A percentile compares a stretch with the other conserved stretches of the same genome.
Evolutionary conservation across 805 yeast genomes (phyloP).

Genomic region (Ogataea populi-albae): DNA sequence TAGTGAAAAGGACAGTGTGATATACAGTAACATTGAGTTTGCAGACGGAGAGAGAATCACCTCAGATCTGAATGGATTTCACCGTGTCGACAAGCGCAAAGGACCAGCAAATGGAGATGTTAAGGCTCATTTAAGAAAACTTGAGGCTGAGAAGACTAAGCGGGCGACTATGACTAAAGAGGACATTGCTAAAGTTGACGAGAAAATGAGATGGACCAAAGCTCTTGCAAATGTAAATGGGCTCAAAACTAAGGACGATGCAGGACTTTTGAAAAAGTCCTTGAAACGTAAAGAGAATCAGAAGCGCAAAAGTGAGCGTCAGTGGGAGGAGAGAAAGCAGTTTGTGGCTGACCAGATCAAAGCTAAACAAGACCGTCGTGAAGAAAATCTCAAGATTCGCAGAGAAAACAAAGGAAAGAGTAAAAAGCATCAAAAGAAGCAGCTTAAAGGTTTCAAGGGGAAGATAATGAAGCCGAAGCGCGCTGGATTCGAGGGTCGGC

Average conservation of each 20-base stretch:
- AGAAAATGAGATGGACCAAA: slow-evolving; percentile 80
- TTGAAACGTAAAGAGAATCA: slow-evolving; percentile 76
- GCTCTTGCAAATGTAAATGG: slow-evolving; percentile 89
- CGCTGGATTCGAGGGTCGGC: slow-evolving; percentile 88
- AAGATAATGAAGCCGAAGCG: slow-evolving; percentile 42
- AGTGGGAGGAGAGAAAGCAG: slow-evolving; percentile 90
- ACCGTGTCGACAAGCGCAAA: slow-evolving; percentile 61
- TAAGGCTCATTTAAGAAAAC: slow-evolving; percentile 71
- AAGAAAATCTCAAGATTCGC: slow-evolving; percentile 83
- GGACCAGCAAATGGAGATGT: slow-evolving; percentile 87
- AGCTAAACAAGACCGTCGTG: slow-evolving; percentile 82
- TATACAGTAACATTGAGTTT: slow-evolving; percentile 81
- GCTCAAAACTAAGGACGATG: slow-evolving; percentile 83
- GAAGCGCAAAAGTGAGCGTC: slow-evolving; percentile 82
- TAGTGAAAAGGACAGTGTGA: slow-evolving; percentile 40
- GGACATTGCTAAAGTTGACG: slow-evolving; percentile 56
- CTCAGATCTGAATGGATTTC: slow-evolving; percentile 59
- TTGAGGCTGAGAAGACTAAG: slow-evolving; percentile 72
- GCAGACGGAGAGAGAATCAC: slow-evolving; percentile 78
- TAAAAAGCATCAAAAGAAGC: slow-evolving; percentile 68
- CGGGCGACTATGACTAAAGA: slow-evolving; percentile 57
- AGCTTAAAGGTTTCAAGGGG: slow-evolving; percentile 61
- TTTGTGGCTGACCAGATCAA: slow-evolving; percentile 71
- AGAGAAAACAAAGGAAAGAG: slow-evolving; percentile 81
- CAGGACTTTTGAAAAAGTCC: slow-evolving; percentile 79